Evolutionary conservation across 306 rosid species (phyloP).

Genomic region (Trifolium subterraneum): DNA sequence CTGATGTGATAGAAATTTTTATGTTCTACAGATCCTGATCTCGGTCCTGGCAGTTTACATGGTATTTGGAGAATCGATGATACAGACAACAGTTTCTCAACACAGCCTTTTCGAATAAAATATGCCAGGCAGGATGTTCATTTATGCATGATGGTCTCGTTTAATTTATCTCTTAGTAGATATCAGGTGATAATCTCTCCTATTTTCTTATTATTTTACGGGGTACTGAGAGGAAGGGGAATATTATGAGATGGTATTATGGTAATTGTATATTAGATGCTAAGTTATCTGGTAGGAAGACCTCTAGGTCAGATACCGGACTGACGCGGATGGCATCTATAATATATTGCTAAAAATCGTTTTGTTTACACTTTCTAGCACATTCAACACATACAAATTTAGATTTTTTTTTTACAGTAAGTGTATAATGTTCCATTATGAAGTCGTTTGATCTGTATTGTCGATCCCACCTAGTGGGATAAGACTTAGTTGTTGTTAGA

Average conservation of each 20-base stretch:
- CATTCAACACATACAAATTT: too few species aligned
- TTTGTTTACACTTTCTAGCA: background rate
- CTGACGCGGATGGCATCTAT: background rate
- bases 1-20: slow-evolving; percentile 9
- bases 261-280: background rate
- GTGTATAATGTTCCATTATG: too few species aligned
- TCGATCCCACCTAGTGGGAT: too few species aligned
- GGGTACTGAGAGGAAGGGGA: slow-evolving; percentile 3
- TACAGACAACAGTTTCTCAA: slow-evolving; percentile 87
- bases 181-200: slow-evolving; percentile 61
- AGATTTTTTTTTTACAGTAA: too few species aligned
- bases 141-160: slow-evolving; percentile 80
- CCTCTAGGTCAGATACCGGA: background rate
- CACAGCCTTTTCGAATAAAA: slow-evolving; percentile 84
- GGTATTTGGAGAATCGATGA: slow-evolving; percentile 92
- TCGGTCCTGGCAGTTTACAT: slow-evolving; percentile 42
- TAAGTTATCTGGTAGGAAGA: background rate
- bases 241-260: background rate
- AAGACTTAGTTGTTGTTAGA: too few species aligned
- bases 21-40: slow-evolving; percentile 73
- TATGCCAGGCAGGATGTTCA: slow-evolving; percentile 88
- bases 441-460: too few species aligned
- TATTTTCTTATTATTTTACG: slow-evolving; percentile 17
- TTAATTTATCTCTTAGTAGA: slow-evolving; percentile 60
- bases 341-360: background rate